Evolutionary conservation across 257 asterid species (phyloP), one percentile per base, ranked within the genome.

Genomic region (Vinca minor): DNA sequence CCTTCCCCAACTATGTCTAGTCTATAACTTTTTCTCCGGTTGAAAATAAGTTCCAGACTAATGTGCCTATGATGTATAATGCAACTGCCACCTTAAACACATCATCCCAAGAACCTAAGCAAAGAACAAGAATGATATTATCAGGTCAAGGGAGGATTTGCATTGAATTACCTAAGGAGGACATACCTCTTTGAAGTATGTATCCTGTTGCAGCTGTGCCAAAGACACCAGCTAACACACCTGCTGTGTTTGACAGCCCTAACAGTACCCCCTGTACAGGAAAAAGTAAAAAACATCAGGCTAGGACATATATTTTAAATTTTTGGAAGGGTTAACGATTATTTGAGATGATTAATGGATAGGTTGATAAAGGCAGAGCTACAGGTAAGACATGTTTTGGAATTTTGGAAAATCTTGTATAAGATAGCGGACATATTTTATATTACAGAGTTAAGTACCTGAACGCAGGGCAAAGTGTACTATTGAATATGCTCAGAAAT

Each of bases 151-250:
- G 1, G 31, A 31, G 54, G 26, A 11, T 63, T 46, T 8, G 45
- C 8, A 3, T 36, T 46, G 14, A 48, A 34, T 45, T 34, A 36
- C 25, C 8, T 32, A 52, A 47, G 58, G 70, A 63, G 54, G 54
- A 62, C 44, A 36, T 85, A 92, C 96, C 98, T 67, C 84, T 81
- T 68, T 92, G 97, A 75, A 92, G 96, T 65, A 92, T 87, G 82
- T 89, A 89, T 81, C 98, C 98, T 34, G 98, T 92, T 49, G 98
- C 93, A 64, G 95, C 96, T 38, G 98, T 92, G 64, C 98, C 98
- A 35, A 92, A 85, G 52, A 92, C 98, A 50, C 98, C 98, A 65
- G 98, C 98, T 61, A 89, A 84, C 55, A 91, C 96, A 67, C 98
- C 96, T n/a, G 96, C 98, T 7, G 98, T 88, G 67, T 88, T 92